Percentiles rank a stretch among this genome's conserved stretches.
These are phyloP conservation scores for Vitellaria paradoxa DNA, from an alignment of 179 eudicot species.

Conservation along the genomic window DNA sequence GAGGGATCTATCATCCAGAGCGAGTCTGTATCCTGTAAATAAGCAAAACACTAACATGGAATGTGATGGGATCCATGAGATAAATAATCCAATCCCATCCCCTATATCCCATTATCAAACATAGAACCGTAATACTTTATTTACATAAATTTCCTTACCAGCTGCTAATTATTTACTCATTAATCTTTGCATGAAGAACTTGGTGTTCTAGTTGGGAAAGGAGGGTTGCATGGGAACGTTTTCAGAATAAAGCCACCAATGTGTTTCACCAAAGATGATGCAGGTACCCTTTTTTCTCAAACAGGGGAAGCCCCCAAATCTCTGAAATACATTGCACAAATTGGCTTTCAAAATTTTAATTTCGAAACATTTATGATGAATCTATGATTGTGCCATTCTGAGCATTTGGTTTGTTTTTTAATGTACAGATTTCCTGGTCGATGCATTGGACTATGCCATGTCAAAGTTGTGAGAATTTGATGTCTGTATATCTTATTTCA, in stretches of 20 bases:
- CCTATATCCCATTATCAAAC: too few species aligned
- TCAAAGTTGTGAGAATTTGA: conserved; percentile 57
- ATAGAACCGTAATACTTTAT: neutral
- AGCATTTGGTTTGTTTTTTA: neutral
- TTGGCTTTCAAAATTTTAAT: neutral
- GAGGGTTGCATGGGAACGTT: conserved; percentile 93
- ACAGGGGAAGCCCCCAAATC: neutral
- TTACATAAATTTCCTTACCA: neutral
- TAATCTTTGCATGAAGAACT: conserved; percentile 46
- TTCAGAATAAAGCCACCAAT: conserved; percentile 97
- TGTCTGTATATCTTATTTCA: neutral
- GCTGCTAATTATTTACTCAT: neutral
- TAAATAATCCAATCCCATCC: neutral
- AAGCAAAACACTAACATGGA: too few species aligned
- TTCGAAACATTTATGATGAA: neutral
- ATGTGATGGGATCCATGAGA: too few species aligned
- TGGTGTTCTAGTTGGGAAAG: conserved; percentile 93
- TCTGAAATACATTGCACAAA: neutral
- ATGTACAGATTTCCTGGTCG: conserved; percentile 84
- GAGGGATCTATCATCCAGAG: too few species aligned
- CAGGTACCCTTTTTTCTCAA: conserved; percentile 45
- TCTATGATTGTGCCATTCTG: neutral
- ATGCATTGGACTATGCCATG: conserved; percentile 77
- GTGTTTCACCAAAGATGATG: conserved; percentile 92
- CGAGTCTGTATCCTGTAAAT: too few species aligned